Conservation (phyloP, 2,329 filamentous ascomycete species). For the Aspergillus udagawae region DNA sequence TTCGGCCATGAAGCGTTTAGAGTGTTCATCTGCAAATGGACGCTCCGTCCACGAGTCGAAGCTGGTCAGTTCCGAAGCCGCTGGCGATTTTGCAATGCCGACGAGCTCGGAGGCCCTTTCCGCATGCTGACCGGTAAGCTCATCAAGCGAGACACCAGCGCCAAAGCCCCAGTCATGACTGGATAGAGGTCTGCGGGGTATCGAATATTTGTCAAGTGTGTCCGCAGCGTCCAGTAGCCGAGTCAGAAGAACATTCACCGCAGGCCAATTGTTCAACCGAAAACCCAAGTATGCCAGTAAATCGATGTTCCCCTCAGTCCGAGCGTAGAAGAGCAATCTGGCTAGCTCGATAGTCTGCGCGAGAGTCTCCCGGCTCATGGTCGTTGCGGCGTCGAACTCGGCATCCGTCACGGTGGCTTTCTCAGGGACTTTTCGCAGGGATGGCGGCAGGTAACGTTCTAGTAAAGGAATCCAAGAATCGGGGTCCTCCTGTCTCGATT, state of each 20-base stretch:
- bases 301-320: slow-evolving; percentile 26
- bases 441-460: slow-evolving; percentile 29
- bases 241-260: slow-evolving; percentile 36
- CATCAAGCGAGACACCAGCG: slow-evolving; percentile 24
- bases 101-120: slow-evolving; percentile 5
- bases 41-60: slow-evolving; percentile 23
- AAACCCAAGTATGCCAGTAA: slow-evolving; percentile 40
- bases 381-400: neutral
- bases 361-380: slow-evolving; percentile 12
- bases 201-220: slow-evolving; percentile 14
- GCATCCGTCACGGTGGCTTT: slow-evolving; percentile 3
- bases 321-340: slow-evolving; percentile 28
- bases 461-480: slow-evolving; percentile 33
- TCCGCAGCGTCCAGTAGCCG: slow-evolving; percentile 37
- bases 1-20: slow-evolving; percentile 30
- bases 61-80: slow-evolving; percentile 6
- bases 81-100: neutral
- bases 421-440: slow-evolving; percentile 16
- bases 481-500: slow-evolving; percentile 17
- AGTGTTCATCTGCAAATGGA: slow-evolving; percentile 21
- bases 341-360: slow-evolving; percentile 28
- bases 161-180: slow-evolving; percentile 25
- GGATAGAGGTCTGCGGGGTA: slow-evolving; percentile 19
- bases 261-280: slow-evolving; percentile 37
- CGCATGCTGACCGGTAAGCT: slow-evolving; percentile 20